Evolutionary conservation across 2,329 filamentous ascomycete genomes (phyloP), one percentile per base, ranked within the genome.

Genomic region (Chaetomium sp.): DNA sequence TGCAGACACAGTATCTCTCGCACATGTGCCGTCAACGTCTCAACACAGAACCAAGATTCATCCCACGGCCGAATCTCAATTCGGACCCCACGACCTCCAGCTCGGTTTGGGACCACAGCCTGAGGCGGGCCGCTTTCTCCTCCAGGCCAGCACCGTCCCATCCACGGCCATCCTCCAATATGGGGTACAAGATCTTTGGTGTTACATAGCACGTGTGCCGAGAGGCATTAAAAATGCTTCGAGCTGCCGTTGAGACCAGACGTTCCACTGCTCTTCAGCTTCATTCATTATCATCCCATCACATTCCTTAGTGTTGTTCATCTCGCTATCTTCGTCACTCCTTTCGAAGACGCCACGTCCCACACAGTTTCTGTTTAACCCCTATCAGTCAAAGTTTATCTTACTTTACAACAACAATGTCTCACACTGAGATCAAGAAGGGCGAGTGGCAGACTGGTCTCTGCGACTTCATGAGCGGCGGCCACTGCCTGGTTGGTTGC

Each of bases 391-490:
- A 11, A 14, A 27, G 14, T 32, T 6, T 44, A 34, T 35, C 12
- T 34, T 11, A 51, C 4, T 27, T 27, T 27, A 27, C 19, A 27
- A 27, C 14, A 33, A 10, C 1, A 51, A 51, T 41, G 37, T 12
- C 37, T 37, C 47, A 11, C 12, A 43, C 9, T 32, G 49, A 10
- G 27, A 11, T 49, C 10, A 14, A 40, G 35, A 35, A 55, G 12
- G 38, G 55, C 38, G 55, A 60, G 12, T 69, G 66, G 66, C 67
- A 69, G 43, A 35, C 34, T 27, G 59, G 61, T 3, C 61, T 70
- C 7, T 69, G 66, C 59, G 49, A 59, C 48, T 70, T 67, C 58
- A 58, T 35, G 50, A 35, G 34, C 9, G 67, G 63, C 49, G 59
- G 62, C 3, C 64, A 63, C 14, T 70, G 66, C 53, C 51, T 67